Base-by-base conservation (phyloP, 495 filamentous ascomycete genomes). In the Antarctomyces pellizariae region DNA sequence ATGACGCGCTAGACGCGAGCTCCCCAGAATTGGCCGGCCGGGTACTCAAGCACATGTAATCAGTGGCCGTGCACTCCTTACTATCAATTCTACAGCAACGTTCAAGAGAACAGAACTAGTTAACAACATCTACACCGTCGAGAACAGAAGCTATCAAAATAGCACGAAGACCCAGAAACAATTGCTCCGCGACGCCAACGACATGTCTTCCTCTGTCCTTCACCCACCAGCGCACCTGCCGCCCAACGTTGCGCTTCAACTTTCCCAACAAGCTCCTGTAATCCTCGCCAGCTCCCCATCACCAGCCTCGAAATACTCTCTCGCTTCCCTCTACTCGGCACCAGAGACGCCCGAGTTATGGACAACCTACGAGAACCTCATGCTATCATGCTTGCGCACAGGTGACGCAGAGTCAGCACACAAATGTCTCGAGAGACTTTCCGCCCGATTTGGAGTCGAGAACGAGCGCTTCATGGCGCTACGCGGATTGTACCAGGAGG, bases 391-490 rank as follows among this genome's bases (percentile, higher is more conserved):
- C 42, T 57, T 95, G n/a, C 71, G 74, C 3, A 79, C 75, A 5
- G 72, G 77, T 10, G 77, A 95, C 42, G 75, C 91, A 35, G 47
- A 56, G 34, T 65, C 75, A 24, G 86, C 86, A 7, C 60, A 64
- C 28, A 36, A 56, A 31, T 82, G 74, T 41, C 66, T 95, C 5
- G 61, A 71, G 42, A 62, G 60, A 17, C 57, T 97, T 23, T 68
- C 64, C 5, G 52, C 53, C 16, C 77, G 86, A 12, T 95, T 97
- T 44, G 80, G 84, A 19, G 49, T 56, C 7, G 55, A 65, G 16
- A 86, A 92, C 41, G 77, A 89, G 43, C 69, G 75, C 26, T 55
- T 95, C 12, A 69, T 78, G 61, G 80, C 71, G 1, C 47, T 97
- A 26, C 55, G 56, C 19, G 89, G 89, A 11, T 43, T 97, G 24